phyloP scores from a whole-genome alignment of 768 basidiomycete genomes.

The Termitomyces sp. region DNA sequence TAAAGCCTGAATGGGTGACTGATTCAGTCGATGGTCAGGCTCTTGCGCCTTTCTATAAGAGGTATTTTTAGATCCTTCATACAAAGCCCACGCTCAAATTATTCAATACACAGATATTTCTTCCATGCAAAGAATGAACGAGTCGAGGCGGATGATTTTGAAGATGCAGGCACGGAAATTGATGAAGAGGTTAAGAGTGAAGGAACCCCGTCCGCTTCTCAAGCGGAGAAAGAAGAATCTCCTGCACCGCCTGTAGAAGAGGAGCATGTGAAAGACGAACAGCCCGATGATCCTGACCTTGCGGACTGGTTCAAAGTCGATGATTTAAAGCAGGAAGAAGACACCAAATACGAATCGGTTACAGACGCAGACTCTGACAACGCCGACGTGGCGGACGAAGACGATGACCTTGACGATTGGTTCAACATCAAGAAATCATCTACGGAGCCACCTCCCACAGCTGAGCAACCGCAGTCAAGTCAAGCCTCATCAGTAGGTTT shows the following conservation, averaged over 20 bases:
- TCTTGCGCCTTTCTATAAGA: conserved; percentile 57
- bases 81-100: not conserved
- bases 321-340: conserved; percentile 14
- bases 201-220: not conserved
- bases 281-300: conserved; percentile 38
- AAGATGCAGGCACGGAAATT: conserved; percentile 27
- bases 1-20: conserved; percentile 77
- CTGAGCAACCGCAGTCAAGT: not conserved
- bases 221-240: not conserved
- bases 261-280: conserved; percentile 17
- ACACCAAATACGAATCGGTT: conserved; percentile 38
- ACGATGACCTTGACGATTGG: conserved; percentile 34
- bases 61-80: conserved; percentile 32
- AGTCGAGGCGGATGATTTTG: conserved; percentile 46
- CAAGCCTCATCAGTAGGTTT: conserved; percentile 6
- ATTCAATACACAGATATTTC: conserved; percentile 53
- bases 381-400: conserved; percentile 43
- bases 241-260: conserved; percentile 6
- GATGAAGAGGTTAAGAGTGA: conserved; percentile 12
- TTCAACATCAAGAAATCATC: conserved; percentile 24
- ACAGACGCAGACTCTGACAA: conserved; percentile 70
- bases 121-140: conserved; percentile 63
- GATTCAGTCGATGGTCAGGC: conserved; percentile 65
- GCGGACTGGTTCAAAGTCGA: conserved; percentile 62
- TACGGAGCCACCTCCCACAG: conserved; percentile 2